Evolutionary conservation across 257 asterid species (phyloP).

Genomic region (Solanum pimpinellifolium): DNA sequence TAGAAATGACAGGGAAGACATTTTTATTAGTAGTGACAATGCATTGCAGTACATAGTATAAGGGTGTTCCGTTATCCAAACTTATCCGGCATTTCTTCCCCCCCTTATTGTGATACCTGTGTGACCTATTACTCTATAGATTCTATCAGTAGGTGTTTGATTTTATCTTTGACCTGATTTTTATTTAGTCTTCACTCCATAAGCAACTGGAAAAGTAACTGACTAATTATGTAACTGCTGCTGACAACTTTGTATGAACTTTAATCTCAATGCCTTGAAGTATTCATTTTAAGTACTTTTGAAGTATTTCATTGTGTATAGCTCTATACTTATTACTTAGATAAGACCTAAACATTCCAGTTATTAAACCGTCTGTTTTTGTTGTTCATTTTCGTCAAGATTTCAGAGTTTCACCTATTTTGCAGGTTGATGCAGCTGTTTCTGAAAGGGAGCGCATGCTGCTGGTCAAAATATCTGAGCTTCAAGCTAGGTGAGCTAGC

Average conservation of each 20-base stretch:
- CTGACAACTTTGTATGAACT: background rate
- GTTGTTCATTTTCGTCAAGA: background rate
- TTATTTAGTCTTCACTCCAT: background rate
- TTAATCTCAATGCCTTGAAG: background rate
- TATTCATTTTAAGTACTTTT: background rate
- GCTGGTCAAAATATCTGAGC: slow-evolving; percentile 65
- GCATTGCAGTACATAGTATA: background rate
- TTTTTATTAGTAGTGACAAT: background rate
- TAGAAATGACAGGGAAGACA: background rate
- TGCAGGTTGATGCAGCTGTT: slow-evolving; percentile 49
- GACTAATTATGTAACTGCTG: background rate
- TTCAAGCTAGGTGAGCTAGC: slow-evolving; percentile 64
- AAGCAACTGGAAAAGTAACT: background rate
- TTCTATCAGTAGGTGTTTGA: background rate
- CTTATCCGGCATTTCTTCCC: background rate
- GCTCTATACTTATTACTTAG: background rate
- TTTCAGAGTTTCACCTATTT: background rate
- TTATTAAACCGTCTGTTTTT: background rate
- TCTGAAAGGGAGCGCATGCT: slow-evolving; percentile 79
- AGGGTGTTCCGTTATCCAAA: background rate
- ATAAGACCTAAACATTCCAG: background rate
- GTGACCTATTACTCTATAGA: background rate
- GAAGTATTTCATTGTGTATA: background rate
- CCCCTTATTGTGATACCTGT: background rate
- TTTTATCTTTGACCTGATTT: background rate